phyloP scores from a whole-genome alignment of 805 yeast species.

The Kluyveromyces dobzhanskii region DNA sequence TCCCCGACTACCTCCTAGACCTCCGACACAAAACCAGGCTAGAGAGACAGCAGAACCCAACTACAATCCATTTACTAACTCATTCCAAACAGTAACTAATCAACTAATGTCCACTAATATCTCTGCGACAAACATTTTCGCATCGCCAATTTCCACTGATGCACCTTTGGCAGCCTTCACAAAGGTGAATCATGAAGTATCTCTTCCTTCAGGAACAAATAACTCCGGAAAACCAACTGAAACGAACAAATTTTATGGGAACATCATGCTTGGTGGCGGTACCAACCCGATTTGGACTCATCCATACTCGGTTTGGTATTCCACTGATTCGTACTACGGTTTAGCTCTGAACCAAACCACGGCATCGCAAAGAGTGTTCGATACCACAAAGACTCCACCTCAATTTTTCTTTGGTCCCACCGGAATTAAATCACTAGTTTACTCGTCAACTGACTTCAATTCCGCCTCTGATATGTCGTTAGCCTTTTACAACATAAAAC shows the following conservation, averaged over 20 bases:
- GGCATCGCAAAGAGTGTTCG: slow-evolving; percentile 55
- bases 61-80: neutral
- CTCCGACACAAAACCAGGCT: too few species aligned
- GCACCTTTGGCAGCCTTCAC: slow-evolving; percentile 40
- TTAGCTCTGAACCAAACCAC: slow-evolving; percentile 60
- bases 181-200: slow-evolving; percentile 32
- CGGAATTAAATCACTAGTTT: slow-evolving; percentile 50
- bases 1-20: neutral
- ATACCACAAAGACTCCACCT: slow-evolving; percentile 45
- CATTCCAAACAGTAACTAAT: slow-evolving; percentile 1
- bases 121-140: slow-evolving; percentile 6
- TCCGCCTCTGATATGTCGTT: slow-evolving; percentile 17
- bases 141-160: slow-evolving; percentile 32
- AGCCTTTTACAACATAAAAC: slow-evolving; percentile 24
- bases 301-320: slow-evolving; percentile 69
- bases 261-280: slow-evolving; percentile 58
- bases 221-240: slow-evolving; percentile 39
- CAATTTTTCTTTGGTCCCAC: slow-evolving; percentile 64
- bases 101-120: slow-evolving; percentile 1
- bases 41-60: neutral
- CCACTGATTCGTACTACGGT: slow-evolving; percentile 46
- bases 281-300: slow-evolving; percentile 71
- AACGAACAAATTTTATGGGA: slow-evolving; percentile 75
- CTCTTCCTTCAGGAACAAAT: slow-evolving; percentile 7
- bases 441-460: slow-evolving; percentile 38